A percentile compares a stretch with the other conserved stretches of the same genome.
Conservation (phyloP, 768 basidiomycete genomes). For the Cystofilobasidium bisporidii region DNA sequence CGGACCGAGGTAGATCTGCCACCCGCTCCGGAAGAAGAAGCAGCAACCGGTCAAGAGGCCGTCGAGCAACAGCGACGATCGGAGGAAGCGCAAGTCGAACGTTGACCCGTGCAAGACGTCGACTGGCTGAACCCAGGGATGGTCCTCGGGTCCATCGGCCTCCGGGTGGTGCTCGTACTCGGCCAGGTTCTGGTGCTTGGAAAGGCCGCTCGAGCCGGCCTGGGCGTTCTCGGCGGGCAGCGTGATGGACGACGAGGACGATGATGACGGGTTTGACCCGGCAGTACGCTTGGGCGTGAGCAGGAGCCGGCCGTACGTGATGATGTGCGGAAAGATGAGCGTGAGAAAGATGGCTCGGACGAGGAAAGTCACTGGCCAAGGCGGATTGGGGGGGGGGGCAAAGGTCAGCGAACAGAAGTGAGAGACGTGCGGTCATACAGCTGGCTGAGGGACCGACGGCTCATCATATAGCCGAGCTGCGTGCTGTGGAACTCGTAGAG, state of each 20-base stretch:
- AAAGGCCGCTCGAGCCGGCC: background rate
- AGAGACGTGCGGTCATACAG: too few species aligned
- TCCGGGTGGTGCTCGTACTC: slow-evolving; percentile 12
- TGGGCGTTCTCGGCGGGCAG: background rate
- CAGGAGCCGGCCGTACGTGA: slow-evolving; percentile 31
- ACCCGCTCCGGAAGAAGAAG: slow-evolving; percentile 5
- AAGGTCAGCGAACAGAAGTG: background rate
- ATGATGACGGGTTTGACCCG: slow-evolving; percentile 1
- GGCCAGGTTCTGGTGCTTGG: background rate
- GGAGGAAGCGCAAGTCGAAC: slow-evolving; percentile 39
- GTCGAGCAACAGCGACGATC: slow-evolving; percentile 36
- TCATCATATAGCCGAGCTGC: slow-evolving; percentile 19
- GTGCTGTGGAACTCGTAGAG: slow-evolving; percentile 35
- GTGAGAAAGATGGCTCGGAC: slow-evolving; percentile 35
- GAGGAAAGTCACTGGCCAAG: slow-evolving; percentile 30
- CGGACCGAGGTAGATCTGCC: slow-evolving; percentile 31
- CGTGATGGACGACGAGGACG: slow-evolving; percentile 18
- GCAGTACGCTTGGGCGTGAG: background rate
- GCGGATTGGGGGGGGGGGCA: slow-evolving; percentile 26
- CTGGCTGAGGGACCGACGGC: background rate
- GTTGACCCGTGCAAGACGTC: slow-evolving; percentile 31
- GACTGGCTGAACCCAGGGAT: background rate
- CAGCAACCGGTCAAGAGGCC: slow-evolving; percentile 33
- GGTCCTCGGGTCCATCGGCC: background rate
- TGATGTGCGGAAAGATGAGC: slow-evolving; percentile 32